Percentiles rank a stretch among this genome's conserved stretches.
Evolutionary conservation across 1,284 basidiomycete genomes (phyloP).

Genomic region (Cystobasidium pallidum): DNA sequence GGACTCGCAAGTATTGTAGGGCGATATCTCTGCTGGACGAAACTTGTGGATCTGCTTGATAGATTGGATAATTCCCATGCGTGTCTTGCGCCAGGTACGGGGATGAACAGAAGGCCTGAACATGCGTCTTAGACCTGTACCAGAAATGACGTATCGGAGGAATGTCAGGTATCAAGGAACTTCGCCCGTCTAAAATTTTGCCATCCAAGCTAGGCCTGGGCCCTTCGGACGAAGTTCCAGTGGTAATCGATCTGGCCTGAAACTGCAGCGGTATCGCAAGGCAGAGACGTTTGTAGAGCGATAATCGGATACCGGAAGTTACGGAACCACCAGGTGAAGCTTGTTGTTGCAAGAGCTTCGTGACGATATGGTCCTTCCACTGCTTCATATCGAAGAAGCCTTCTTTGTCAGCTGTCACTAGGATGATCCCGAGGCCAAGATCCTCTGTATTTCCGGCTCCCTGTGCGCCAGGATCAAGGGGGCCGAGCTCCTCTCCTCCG

Average conservation of each 20-base stretch:
- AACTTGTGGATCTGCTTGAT: constrained; percentile 29
- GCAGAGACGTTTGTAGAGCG: background rate
- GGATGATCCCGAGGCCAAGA: constrained; percentile 35
- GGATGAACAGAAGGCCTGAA: constrained; percentile 86
- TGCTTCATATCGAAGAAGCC: constrained; percentile 46
- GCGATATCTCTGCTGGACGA: constrained; percentile 61
- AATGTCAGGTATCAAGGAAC: constrained; percentile 58
- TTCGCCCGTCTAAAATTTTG: background rate
- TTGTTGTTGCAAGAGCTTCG: constrained; percentile 4
- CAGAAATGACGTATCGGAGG: constrained; percentile 90
- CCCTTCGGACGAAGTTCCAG: background rate
- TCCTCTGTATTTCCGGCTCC: background rate
- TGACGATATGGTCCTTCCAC: constrained; percentile 41
- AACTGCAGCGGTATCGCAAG: background rate
- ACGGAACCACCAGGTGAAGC: background rate
- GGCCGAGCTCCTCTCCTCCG: background rate
- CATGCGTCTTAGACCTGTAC: constrained; percentile 84
- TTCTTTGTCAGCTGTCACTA: constrained; percentile 41
- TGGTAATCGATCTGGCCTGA: background rate
- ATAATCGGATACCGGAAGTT: background rate
- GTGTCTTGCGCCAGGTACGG: constrained; percentile 70
- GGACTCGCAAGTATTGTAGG: constrained; percentile 79
- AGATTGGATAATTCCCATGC: constrained; percentile 64
- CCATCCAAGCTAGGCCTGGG: background rate
- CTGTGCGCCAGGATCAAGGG: background rate